Percentiles rank a stretch among this genome's conserved stretches.
These are phyloP conservation scores for Elaeis guineensis DNA, from an alignment of 176 grass and related monocot genomes.

Conservation along the genomic window DNA sequence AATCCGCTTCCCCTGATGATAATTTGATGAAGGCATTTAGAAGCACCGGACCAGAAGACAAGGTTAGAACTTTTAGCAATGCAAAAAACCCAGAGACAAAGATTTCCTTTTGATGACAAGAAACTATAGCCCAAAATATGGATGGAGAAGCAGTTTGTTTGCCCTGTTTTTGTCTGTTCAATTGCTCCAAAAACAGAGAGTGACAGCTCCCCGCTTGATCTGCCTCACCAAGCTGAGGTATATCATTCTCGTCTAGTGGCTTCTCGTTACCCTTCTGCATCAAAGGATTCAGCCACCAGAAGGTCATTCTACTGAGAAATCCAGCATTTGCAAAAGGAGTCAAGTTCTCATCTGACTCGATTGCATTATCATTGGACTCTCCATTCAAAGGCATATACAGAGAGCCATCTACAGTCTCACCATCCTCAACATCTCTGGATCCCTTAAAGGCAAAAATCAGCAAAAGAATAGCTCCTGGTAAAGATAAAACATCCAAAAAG, in stretches of 20 bases:
- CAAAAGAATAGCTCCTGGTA: conserved; percentile 38
- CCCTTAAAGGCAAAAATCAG: conserved; percentile 27
- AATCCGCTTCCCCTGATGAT: conserved; percentile 44
- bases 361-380: conserved; percentile 4
- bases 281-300: conserved; percentile 85
- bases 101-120: conserved; percentile 61
- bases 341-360: conserved; percentile 25
- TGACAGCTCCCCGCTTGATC: conserved; percentile 54
- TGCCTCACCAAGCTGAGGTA: conserved; percentile 39
- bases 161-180: conserved; percentile 31
- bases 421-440: conserved; percentile 7
- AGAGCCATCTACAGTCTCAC: conserved; percentile 20
- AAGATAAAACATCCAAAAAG: conserved; percentile 50
- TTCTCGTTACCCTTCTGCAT: conserved; percentile 77
- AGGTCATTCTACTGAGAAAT: conserved; percentile 59
- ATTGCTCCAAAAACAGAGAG: conserved; percentile 41
- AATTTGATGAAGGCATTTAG: conserved; percentile 77
- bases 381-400: conserved; percentile 50
- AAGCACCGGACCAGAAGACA: conserved; percentile 67
- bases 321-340: conserved; percentile 56
- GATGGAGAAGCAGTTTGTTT: conserved; percentile 26
- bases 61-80: conserved; percentile 66
- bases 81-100: conserved; percentile 66
- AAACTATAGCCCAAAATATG: conserved; percentile 63
- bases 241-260: conserved; percentile 75